Evolutionary conservation across 2,329 filamentous ascomycete species (phyloP).

Genomic region (Trichoderma atroviride): DNA sequence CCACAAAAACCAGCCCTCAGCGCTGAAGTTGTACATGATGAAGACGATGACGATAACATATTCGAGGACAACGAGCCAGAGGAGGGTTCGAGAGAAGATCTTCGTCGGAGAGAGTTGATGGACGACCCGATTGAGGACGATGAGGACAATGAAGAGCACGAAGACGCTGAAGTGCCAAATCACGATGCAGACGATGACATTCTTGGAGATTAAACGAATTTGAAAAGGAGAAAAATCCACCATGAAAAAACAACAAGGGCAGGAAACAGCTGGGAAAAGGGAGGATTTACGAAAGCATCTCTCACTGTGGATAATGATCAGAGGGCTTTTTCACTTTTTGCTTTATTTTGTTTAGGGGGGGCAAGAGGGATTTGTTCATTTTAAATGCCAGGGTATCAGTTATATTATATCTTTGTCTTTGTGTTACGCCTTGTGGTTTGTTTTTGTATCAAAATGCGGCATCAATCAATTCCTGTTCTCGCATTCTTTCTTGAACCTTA

Average conservation of each 20-base stretch:
- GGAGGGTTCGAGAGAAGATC: conserved; percentile 62
- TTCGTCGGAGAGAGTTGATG: conserved; percentile 57
- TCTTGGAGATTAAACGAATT: conserved; percentile 47
- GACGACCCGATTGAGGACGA: conserved; percentile 48
- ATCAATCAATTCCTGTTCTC: background rate
- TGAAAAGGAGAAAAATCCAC: conserved; percentile 24
- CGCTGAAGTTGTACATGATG: conserved; percentile 51
- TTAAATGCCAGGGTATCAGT: conserved; percentile 17
- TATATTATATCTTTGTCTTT: conserved; percentile 10
- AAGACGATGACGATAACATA: conserved; percentile 46
- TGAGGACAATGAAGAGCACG: conserved; percentile 34
- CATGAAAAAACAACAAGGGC: conserved; percentile 26
- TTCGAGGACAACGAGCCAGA: conserved; percentile 56
- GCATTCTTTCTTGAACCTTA: background rate
- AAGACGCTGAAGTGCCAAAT: conserved; percentile 34
- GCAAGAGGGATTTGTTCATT: background rate
- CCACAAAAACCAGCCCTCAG: conserved; percentile 42
- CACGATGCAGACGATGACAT: conserved; percentile 50
- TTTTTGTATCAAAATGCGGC: background rate
- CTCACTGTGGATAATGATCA: conserved; percentile 10
- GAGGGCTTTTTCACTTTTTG: background rate
- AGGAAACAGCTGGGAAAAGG: background rate
- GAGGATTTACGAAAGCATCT: background rate
- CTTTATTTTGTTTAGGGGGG: background rate
- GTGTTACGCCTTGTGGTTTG: background rate